Conservation (phyloP, 2,329 filamentous ascomycete genomes). For the Coleophoma crateriformis region DNA sequence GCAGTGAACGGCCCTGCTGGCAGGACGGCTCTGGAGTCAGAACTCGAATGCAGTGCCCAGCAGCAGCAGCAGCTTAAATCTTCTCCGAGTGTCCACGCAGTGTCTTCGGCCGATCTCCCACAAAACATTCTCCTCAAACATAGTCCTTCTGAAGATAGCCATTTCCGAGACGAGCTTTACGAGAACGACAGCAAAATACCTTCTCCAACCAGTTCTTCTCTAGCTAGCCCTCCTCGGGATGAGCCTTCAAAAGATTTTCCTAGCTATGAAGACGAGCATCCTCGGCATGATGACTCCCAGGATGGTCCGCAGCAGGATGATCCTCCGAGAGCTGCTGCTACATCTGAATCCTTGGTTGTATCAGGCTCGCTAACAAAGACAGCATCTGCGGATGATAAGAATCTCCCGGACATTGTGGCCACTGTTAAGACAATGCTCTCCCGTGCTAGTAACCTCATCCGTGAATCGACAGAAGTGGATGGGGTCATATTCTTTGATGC, state of each 20-base stretch:
- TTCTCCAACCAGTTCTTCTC: too few relatives aligned
- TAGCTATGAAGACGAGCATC: too few relatives aligned
- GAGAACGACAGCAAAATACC: too few relatives aligned
- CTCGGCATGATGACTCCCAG: not conserved
- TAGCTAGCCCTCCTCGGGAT: too few relatives aligned
- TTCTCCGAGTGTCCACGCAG: too few relatives aligned
- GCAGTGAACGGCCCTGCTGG: not conserved
- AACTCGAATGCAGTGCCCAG: too few relatives aligned
- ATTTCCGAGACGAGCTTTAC: too few relatives aligned
- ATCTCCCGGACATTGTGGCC: not conserved
- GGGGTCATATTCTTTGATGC: constrained; percentile 14
- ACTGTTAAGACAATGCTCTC: constrained; percentile 9
- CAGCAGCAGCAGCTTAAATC: too few relatives aligned
- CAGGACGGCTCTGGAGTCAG: not conserved
- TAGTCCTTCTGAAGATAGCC: too few relatives aligned
- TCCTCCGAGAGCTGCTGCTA: not conserved
- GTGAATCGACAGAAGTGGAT: constrained; percentile 14
- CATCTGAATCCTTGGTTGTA: not conserved
- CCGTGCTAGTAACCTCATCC: constrained; percentile 13
- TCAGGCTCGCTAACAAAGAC: not conserved
- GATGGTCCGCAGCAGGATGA: not conserved
- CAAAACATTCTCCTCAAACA: too few relatives aligned
- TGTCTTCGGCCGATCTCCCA: too few relatives aligned
- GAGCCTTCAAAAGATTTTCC: too few relatives aligned
- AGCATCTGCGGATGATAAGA: not conserved